Evolutionary conservation across 1,284 basidiomycete genomes (phyloP), one percentile per base, ranked within the genome.

Genomic region (Cryptococcus maquisensis): DNA sequence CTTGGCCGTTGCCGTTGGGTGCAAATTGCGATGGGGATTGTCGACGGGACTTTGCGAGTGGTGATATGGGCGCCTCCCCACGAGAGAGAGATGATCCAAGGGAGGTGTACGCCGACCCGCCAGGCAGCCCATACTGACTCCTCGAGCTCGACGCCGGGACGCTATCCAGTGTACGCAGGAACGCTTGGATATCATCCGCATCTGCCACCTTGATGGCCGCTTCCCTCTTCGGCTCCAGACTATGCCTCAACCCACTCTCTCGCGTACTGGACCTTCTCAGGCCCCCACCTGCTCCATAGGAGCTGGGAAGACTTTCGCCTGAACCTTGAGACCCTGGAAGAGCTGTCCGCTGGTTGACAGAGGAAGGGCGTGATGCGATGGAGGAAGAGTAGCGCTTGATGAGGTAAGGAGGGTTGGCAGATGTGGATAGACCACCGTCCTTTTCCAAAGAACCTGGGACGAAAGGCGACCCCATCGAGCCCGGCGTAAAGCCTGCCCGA

Each of bases 121-220:
- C 21, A 16, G 20, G 15, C 24, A 16, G 1, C 18, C 18, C 20
- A 20, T 12, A 24, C 9, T 44, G 43, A 16, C 8, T 21, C 8
- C 39, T n/a, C 23, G 20, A 24, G 16, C 71, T 67, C 2, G 72
- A 70, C 37, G 68, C 71, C 0, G 73, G 69, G 54, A 73, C 57
- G 5, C 63, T 55, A 47, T 77, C 75, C 3, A 77, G 66, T 2
- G 73, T 68, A 23, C 68, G 71, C 20, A 77, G 61, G 62, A 77
- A 77, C 6, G 71, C 68, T 49, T 73, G 65, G 23, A 77, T 73
- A 26, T 74, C 75, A 43, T 74, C 73, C 16, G 67, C 67, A 49
- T 75, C 75, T 0, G 62, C 52, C 15, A 41, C 55, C 23, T 44
- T 44, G 8, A 32, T 18, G 20, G 40, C 7, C n/a, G 28, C 20